Conservation (phyloP, 495 filamentous ascomycete species). For the Cryomyces minteri region DNA sequence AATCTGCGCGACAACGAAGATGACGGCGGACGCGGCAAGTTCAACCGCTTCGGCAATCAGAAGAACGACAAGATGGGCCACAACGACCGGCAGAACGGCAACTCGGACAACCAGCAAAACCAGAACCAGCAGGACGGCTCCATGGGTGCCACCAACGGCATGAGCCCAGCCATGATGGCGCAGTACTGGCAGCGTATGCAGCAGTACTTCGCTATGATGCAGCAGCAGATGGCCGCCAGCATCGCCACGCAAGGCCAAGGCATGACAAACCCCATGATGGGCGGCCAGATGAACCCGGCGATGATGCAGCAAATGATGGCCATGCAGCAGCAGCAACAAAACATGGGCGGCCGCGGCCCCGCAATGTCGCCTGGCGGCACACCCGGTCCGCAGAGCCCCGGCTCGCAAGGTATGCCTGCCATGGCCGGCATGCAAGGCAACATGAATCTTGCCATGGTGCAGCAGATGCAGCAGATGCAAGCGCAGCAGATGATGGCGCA, state of each 20-base stretch:
- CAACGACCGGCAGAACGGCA: conserved; percentile 28
- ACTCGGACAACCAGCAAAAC: conserved; percentile 20
- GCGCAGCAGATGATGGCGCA: conserved; percentile 18
- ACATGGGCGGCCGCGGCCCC: conserved; percentile 4
- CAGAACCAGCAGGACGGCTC: conserved; percentile 23
- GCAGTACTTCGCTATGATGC: conserved; percentile 87
- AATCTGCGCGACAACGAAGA: conserved; percentile 88
- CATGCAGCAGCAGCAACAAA: conserved; percentile 12
- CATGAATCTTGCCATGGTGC: conserved; percentile 54
- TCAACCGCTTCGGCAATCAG: conserved; percentile 26
- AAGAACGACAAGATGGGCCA: conserved; percentile 22
- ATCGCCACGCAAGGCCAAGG: conserved; percentile 22
- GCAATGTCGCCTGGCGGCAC: conserved; percentile 17
- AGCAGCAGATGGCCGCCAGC: conserved; percentile 46
- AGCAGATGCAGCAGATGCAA: conserved; percentile 48
- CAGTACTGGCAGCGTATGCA: conserved; percentile 97
- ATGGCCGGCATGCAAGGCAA: conserved; percentile 11
- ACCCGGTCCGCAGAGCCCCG: conserved; percentile 27
- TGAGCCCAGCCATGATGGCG: conserved; percentile 94
- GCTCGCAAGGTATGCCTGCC: conserved; percentile 18
- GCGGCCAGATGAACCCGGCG: conserved; percentile 37
- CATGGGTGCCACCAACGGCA: conserved; percentile 27
- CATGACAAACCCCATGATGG: conserved; percentile 22
- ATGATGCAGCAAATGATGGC: conserved; percentile 38
- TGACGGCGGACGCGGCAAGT: conserved; percentile 37